Evolutionary conservation across 495 filamentous ascomycete genomes (phyloP).

Genomic region (Letharia columbiana): DNA sequence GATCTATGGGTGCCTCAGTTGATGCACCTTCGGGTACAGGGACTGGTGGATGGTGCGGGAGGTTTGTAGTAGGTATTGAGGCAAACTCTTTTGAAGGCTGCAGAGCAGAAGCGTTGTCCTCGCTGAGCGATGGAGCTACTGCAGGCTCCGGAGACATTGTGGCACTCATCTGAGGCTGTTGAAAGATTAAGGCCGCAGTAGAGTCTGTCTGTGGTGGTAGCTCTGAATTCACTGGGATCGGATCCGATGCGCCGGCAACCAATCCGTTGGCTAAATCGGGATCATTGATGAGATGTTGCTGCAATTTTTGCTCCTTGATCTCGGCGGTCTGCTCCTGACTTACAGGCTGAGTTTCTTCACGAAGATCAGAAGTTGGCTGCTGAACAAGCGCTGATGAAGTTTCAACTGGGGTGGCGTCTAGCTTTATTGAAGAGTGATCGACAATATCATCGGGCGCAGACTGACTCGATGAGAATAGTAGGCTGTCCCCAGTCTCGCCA

Average conservation of each 20-base stretch:
- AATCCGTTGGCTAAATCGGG: constrained; percentile 20
- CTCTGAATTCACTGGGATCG: not conserved
- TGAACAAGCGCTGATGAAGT: constrained; percentile 20
- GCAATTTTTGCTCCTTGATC: constrained; percentile 17
- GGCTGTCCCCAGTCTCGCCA: constrained; percentile 12
- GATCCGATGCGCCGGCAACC: constrained; percentile 1
- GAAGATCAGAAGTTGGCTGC: constrained; percentile 24
- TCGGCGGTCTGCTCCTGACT: constrained; percentile 9
- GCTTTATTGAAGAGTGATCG: not conserved
- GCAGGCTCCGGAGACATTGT: not conserved
- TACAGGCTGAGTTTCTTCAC: constrained; percentile 21
- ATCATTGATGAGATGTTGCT: constrained; percentile 17
- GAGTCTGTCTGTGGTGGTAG: not conserved
- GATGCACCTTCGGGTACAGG: constrained; percentile 12
- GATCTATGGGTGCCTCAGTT: constrained; percentile 20
- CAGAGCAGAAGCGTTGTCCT: constrained; percentile 2
- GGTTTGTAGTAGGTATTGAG: constrained; percentile 13
- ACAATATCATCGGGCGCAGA: constrained; percentile 7
- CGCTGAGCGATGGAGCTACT: constrained; percentile 2
- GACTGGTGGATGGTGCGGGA: constrained; percentile 21
- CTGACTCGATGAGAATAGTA: constrained; percentile 11
- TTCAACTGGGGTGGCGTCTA: constrained; percentile 10
- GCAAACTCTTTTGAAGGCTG: not conserved
- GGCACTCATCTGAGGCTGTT: not conserved
- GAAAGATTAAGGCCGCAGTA: not conserved